A percentile compares a stretch with the other conserved stretches of the same genome.
Conservation (phyloP, 176 grass and related monocot genomes). For the Elymus sibiricus region DNA sequence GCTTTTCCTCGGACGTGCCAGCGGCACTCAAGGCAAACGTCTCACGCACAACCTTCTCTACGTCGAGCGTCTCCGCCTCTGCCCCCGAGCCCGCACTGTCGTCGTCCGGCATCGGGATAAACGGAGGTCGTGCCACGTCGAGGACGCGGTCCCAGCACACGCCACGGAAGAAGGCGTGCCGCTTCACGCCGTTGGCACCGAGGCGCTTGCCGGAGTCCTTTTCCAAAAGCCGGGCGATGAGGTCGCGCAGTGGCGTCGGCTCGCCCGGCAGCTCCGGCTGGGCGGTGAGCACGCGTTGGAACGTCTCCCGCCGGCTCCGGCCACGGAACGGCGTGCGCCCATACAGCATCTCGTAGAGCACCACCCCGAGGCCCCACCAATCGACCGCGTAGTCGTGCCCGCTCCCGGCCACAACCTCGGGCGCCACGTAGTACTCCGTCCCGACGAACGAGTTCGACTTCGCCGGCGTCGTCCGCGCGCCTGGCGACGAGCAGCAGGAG, state of each 20-base stretch:
- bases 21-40: slow-evolving; percentile 27
- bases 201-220: slow-evolving; percentile 87
- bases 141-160: slow-evolving; percentile 75
- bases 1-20: neutral
- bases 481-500: slow-evolving; percentile 35
- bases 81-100: neutral
- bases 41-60: slow-evolving; percentile 80
- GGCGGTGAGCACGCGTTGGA: slow-evolving; percentile 81
- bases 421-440: slow-evolving; percentile 96
- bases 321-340: slow-evolving; percentile 93
- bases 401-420: slow-evolving; percentile 81
- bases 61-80: slow-evolving; percentile 48
- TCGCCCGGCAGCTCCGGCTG: slow-evolving; percentile 84
- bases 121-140: slow-evolving; percentile 68
- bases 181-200: slow-evolving; percentile 51
- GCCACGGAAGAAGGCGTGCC: slow-evolving; percentile 78
- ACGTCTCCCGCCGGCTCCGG: slow-evolving; percentile 89
- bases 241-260: slow-evolving; percentile 67
- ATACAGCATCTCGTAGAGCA: slow-evolving; percentile 99
- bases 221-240: slow-evolving; percentile 73
- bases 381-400: slow-evolving; percentile 95
- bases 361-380: slow-evolving; percentile 89
- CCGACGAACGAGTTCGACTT: slow-evolving; percentile 99
- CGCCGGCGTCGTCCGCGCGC: slow-evolving; percentile 18
- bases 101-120: slow-evolving; percentile 44